Base-by-base conservation (phyloP, 108 stramenopile species). In the Skeletonema potamos region DNA sequence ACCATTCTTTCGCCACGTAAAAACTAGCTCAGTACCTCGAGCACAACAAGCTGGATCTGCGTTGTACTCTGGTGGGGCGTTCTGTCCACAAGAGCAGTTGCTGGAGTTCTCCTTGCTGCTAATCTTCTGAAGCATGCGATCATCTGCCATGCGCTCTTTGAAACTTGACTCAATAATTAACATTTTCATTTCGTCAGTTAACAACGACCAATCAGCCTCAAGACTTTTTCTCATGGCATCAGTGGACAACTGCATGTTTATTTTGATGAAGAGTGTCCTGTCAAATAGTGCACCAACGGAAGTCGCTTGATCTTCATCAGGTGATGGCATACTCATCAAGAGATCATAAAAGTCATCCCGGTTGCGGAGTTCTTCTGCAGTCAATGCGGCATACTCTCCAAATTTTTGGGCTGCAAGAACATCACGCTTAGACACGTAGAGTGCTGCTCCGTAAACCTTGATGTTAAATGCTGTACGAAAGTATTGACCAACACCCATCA, bases 401-500 rank as follows among this genome's bases (percentile, higher is more conserved):
- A 94, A 84, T 57, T 70, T 75, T 1, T 87, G 78, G 71, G 92
- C 94, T 9, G 87, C 85, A n/a, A 90, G 68, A 37, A 90, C 85
- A 56, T 93, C 90, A 11, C 86, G 82, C 70, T 91, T 91, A 18
- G 90, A 78, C 11, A 92, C 90, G 68, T 95, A 95, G 18, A 89
- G 71, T 17, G 90, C 92, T 39, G 89, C 85, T 10, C 94, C 94
- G 61, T 95, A 95, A 6, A 95, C 90, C 84, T 93, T 93, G 36
- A 93, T 89, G 36, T 89, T 89, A 62, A 93, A 86, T 11, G 86
- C 78, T 8, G 92, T 92, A 34, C 87, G 69, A 37, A 64, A 87
- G 60, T 93, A 95, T 43, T 90, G 86, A 4, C 94, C 94, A 13
- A 95, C 89, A 15, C 94, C 94, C 66, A 88, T 89, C 17, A 95